Evolutionary conservation across 2,329 filamentous ascomycete species (phyloP).

Genomic region (Epicoccum nigrum): DNA sequence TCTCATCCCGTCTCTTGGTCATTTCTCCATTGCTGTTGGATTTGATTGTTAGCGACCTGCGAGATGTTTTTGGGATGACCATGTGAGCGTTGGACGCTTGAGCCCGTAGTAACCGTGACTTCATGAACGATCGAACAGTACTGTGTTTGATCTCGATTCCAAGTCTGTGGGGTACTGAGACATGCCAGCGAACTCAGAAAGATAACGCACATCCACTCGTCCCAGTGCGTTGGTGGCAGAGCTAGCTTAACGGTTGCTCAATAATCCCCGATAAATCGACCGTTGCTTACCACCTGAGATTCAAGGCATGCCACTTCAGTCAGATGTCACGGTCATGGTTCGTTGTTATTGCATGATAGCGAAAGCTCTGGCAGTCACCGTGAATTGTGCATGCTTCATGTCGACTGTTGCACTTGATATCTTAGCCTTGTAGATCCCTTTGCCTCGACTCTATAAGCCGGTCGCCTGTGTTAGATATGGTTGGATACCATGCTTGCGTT

Average conservation of each 20-base stretch:
- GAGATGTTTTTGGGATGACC: neutral
- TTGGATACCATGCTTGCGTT: constrained; percentile 1
- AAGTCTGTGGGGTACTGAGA: constrained; percentile 17
- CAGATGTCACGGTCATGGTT: neutral
- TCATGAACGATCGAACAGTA: neutral
- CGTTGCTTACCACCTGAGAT: neutral
- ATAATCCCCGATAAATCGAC: constrained; percentile 11
- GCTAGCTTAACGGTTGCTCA: neutral
- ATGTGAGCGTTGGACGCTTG: neutral
- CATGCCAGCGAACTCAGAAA: constrained; percentile 20
- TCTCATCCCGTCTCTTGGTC: neutral
- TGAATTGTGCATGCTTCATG: neutral
- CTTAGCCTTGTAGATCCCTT: constrained; percentile 10
- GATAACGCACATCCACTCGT: constrained; percentile 1
- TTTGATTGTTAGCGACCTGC: neutral
- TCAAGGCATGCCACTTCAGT: neutral
- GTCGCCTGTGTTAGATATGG: constrained; percentile 3
- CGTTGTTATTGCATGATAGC: neutral
- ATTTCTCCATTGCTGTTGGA: neutral
- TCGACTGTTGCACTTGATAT: constrained; percentile 2
- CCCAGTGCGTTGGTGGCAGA: neutral
- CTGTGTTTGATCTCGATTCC: neutral
- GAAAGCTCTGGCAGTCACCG: neutral
- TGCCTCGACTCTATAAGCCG: constrained; percentile 4
- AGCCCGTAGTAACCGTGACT: neutral